A percentile compares a stretch with the other conserved stretches of the same genome.
phyloP scores from a whole-genome alignment of 306 rosid species.

The Cicer yamashitae region DNA sequence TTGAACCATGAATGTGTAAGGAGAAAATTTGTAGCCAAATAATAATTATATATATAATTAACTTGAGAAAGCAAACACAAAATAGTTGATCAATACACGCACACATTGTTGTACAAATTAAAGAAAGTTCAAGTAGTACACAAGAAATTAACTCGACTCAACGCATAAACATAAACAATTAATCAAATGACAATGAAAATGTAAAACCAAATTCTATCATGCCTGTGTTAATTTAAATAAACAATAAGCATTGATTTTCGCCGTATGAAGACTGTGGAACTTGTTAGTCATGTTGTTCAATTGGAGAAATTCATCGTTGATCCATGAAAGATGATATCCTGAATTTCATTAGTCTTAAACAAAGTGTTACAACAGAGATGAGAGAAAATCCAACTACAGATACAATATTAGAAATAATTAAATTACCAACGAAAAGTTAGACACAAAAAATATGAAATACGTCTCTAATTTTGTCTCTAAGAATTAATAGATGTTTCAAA shows the following conservation, averaged over 20 bases:
- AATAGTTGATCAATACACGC: slow-evolving; percentile 44
- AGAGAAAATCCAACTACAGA: not conserved
- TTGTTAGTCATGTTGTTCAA: not conserved
- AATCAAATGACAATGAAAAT: slow-evolving; percentile 41
- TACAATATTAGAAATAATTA: not conserved
- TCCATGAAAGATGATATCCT: not conserved
- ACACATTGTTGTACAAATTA: slow-evolving; percentile 49
- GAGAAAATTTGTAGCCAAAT: slow-evolving; percentile 32
- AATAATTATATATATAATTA: not conserved
- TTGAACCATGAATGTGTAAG: not conserved
- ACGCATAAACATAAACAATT: slow-evolving; percentile 33
- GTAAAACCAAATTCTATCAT: slow-evolving; percentile 43
- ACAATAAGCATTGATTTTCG: slow-evolving; percentile 8
- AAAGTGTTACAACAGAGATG: not conserved
- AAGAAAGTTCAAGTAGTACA: slow-evolving; percentile 49
- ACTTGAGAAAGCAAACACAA: slow-evolving; percentile 41
- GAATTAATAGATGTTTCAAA: not conserved
- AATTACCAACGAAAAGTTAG: not conserved
- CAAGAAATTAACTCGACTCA: slow-evolving; percentile 29
- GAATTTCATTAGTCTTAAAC: not conserved
- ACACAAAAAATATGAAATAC: not conserved
- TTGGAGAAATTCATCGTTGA: slow-evolving; percentile 1
- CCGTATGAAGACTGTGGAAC: not conserved
- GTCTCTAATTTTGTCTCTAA: not conserved
- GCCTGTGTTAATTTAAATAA: slow-evolving; percentile 40